Evolutionary conservation across 345 rosid species (phyloP), one percentile per base, ranked within the genome.

Genomic region (Linum tenue): DNA sequence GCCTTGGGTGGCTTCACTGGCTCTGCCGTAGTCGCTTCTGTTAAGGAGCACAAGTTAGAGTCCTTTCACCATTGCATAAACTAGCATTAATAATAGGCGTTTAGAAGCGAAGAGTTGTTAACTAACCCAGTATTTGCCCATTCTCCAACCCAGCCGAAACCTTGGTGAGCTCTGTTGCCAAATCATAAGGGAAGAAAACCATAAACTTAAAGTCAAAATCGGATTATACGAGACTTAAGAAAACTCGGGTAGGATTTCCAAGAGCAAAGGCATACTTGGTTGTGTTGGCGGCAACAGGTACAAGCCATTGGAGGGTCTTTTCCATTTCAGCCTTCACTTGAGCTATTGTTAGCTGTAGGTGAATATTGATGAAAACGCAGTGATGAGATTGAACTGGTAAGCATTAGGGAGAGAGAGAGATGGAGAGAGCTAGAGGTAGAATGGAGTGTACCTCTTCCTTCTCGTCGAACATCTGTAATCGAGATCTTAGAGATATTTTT

Each of bases 91-190:
- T 15, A 10, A 60, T 22, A 1, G 7, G 2, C 1, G 56, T 7
- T 17, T 3, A 3, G 2, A 55, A 63, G 15, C 39, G 42, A 35
- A 42, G 40, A 10, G 44, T 61, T 39, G 1, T 41, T n/a, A 62
- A 76, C 86, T 82, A 37, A 89, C 97, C 90, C 85, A 37, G 81
- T 79, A 64, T 80, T 94, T 39, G 96, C 99, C 99, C 99, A 94
- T 76, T 94, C 99, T 75, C 99, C 99, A 9, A 94, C 95, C 97
- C 97, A 84, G 55, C 99, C 99, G 11, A 94, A 90, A 43, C 94
- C 90, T 77, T 94, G 97, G 77, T 86, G 92, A 37, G 89, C 89
- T 76, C 99, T 94, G 82, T 63, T 60, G 62, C 5, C 65, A 48
- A 48, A 39, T 69, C 65, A 61, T 43, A 78, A 37, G 62, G 56